Evolutionary conservation across 192 early-diverging fungal species (phyloP), one percentile per base, ranked within the genome.

Genomic region (Obelidium mucronatum): DNA sequence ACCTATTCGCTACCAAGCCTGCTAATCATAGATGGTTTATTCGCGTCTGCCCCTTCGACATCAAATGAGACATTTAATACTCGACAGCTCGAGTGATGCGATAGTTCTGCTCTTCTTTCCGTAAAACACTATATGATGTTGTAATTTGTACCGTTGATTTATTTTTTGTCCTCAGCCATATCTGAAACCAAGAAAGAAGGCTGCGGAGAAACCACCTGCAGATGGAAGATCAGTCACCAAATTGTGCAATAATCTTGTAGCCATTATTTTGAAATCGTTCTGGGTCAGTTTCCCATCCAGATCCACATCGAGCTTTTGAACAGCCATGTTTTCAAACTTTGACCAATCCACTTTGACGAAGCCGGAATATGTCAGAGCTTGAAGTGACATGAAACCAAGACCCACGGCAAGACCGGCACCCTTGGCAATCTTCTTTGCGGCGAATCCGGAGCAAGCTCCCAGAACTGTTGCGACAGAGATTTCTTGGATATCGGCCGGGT

Each of bases 351-450:
- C 67, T 64, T 79, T 72, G 28, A 81, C 48, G 67, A 81, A 40
- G 8, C 79, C 83, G 22, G 80, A 67, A 31, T 80, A 67, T 1
- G 61, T 60, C 13, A 84, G 75, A 22, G 71, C 80, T 67, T 83
- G 83, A 4, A 84, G 34, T 19, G 70, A 51, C 28, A 84, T 73
- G 75, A 84, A 84, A 11, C 74, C 62, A 31, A 80, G 35, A 44
- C 83, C 83, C 30, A 84, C 40, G 34, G 73, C 59, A 8, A 84
- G 53, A 3, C 75, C 83, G 4, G 62, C 78, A 17, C 55, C 63
- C 35, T 84, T 84, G 13, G 83, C 75, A 37, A 84, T 51, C 78
- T 84, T 84, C 71, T 84, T 84, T 1, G 75, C 61, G 11, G 83
- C 83, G 54, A 63, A 84, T 22, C 83, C 83, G 26, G 83, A 61